Conservation (phyloP, 2,329 filamentous ascomycete species). For the Passalora sequoiae region DNA sequence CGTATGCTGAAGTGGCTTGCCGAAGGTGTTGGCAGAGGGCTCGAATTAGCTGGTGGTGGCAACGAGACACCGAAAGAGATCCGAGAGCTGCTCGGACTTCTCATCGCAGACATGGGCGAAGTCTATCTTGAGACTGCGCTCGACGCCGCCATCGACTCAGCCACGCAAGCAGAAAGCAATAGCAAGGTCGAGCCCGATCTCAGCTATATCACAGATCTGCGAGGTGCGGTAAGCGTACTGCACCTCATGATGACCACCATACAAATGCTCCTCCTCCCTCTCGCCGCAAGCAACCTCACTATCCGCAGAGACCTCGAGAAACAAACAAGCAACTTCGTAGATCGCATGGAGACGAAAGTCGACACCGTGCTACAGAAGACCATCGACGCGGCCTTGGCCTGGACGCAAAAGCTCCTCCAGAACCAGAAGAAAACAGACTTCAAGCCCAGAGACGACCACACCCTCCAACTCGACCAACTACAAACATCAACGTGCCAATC, state of each 20-base stretch:
- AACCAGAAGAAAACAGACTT: conserved; percentile 87
- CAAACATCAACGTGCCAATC: conserved; percentile 80
- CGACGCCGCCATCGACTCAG: conserved; percentile 67
- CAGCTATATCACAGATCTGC: conserved; percentile 71
- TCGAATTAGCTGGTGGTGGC: conserved; percentile 75
- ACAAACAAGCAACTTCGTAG: conserved; percentile 65
- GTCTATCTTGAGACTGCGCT: conserved; percentile 65
- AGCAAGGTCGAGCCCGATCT: conserved; percentile 82
- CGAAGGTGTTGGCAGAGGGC: conserved; percentile 82
- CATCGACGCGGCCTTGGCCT: conserved; percentile 68
- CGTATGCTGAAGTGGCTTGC: conserved; percentile 97
- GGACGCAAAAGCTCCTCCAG: conserved; percentile 65
- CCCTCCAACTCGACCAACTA: conserved; percentile 61
- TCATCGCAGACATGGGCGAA: conserved; percentile 82
- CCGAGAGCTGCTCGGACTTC: conserved; percentile 71
- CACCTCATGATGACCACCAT: conserved; percentile 93
- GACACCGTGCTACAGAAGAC: conserved; percentile 64
- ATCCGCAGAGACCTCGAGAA: conserved; percentile 87
- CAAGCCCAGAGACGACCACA: conserved; percentile 73
- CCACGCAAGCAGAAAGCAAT: conserved; percentile 65
- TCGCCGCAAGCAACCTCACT: conserved; percentile 84
- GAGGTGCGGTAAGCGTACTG: conserved; percentile 78
- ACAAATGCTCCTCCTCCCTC: conserved; percentile 79
- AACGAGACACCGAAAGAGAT: conserved; percentile 93
- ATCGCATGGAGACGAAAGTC: conserved; percentile 79